Conservation (phyloP, 768 basidiomycete genomes). For the Amanita rimosa region DNA sequence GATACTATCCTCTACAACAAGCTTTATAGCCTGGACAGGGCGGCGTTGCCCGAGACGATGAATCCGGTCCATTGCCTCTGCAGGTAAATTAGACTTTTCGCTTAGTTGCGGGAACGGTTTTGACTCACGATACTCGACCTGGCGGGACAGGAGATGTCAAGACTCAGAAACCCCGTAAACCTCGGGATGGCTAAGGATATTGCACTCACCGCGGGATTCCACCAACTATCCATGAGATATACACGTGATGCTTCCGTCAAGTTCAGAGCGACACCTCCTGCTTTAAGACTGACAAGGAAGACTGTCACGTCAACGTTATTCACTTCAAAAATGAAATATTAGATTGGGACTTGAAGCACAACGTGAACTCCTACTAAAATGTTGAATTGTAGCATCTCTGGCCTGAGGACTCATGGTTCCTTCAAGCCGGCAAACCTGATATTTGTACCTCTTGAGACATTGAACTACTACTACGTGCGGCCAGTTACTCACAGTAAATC, state of each 20-base stretch:
- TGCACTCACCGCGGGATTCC: constrained; percentile 82
- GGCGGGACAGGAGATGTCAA: background rate
- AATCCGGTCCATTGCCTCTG: constrained; percentile 96
- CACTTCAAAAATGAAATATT: constrained; percentile 34
- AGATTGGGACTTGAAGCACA: background rate
- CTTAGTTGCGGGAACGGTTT: background rate
- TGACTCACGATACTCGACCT: constrained; percentile 75
- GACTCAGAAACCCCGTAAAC: background rate
- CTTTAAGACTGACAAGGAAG: constrained; percentile 95
- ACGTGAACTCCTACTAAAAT: constrained; percentile 57
- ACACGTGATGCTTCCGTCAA: constrained; percentile 87
- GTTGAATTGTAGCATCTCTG: constrained; percentile 86
- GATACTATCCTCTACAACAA: constrained; percentile 93
- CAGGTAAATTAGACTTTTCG: constrained; percentile 1
- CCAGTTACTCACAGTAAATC: constrained; percentile 58
- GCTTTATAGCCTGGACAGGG: constrained; percentile 87
- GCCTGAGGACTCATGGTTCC: constrained; percentile 97
- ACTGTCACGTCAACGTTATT: constrained; percentile 90
- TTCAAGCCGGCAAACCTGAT: constrained; percentile 83
- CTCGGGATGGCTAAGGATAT: constrained; percentile 1
- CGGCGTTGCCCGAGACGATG: constrained; percentile 93
- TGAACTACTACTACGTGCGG: background rate
- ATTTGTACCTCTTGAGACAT: background rate
- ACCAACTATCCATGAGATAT: constrained; percentile 97
- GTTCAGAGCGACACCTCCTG: constrained; percentile 89